Conservation (phyloP, 108 stramenopile genomes). For the Bacterosira constricta region DNA sequence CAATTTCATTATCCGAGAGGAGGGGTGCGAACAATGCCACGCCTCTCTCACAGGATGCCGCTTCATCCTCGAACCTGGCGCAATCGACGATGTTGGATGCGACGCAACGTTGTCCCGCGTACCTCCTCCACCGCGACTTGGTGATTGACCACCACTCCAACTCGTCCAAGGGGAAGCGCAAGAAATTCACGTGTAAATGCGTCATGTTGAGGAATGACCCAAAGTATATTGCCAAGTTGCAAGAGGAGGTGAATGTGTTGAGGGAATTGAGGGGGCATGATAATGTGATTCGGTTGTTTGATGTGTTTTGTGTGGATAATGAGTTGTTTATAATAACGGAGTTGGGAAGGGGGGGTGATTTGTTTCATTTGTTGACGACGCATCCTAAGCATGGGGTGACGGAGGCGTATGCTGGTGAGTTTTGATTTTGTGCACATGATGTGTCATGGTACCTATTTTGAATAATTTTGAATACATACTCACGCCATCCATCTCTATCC, state of each 20-base stretch:
- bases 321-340: slow-evolving; percentile 82
- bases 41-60: slow-evolving; percentile 17
- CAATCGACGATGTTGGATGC: slow-evolving; percentile 34
- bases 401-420: slow-evolving; percentile 89
- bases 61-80: slow-evolving; percentile 4
- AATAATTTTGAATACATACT: slow-evolving; percentile 2
- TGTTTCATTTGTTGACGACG: slow-evolving; percentile 90
- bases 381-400: slow-evolving; percentile 94
- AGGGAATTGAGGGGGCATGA: slow-evolving; percentile 80
- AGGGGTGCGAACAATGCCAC: slow-evolving; percentile 26
- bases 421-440: not conserved
- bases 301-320: slow-evolving; percentile 60
- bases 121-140: slow-evolving; percentile 87
- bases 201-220: slow-evolving; percentile 89
- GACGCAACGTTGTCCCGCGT: slow-evolving; percentile 78
- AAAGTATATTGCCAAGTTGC: slow-evolving; percentile 92
- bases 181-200: slow-evolving; percentile 93
- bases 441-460: slow-evolving; percentile 13
- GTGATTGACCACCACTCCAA: slow-evolving; percentile 74
- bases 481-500: slow-evolving; percentile 2
- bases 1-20: slow-evolving; percentile 14
- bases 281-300: slow-evolving; percentile 57
- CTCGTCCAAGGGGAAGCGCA: slow-evolving; percentile 76
- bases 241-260: slow-evolving; percentile 92
- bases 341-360: slow-evolving; percentile 87